Conservation (phyloP, 345 rosid species). For the Citrus cavaleriei region DNA sequence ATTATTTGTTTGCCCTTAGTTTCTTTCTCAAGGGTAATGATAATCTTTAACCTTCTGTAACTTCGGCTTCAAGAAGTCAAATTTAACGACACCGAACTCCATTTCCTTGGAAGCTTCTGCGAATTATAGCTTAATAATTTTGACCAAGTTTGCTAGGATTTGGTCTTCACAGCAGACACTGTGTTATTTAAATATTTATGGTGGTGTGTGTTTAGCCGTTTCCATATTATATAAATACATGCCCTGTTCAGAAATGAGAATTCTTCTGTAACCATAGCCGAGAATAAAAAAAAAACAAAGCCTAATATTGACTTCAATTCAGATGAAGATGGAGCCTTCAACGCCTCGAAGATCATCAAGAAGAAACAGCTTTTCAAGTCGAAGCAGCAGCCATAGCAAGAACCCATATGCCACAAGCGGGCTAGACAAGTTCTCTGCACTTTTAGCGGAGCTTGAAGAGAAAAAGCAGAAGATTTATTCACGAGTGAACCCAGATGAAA, state of each 20-base stretch:
- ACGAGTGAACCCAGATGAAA: constrained; percentile 35
- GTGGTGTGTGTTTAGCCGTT: not conserved
- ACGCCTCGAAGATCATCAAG: constrained; percentile 40
- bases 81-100: not conserved
- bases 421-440: constrained; percentile 70
- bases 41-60: not conserved
- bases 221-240: too few species aligned
- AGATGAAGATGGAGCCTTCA: constrained; percentile 15
- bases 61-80: constrained; percentile 32
- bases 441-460: constrained; percentile 55
- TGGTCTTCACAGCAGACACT: constrained; percentile 6
- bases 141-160: constrained; percentile 21
- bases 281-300: not conserved
- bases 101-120: constrained; percentile 23
- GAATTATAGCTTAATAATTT: not conserved
- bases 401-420: constrained; percentile 77
- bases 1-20: not conserved
- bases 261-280: not conserved
- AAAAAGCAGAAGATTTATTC: constrained; percentile 57
- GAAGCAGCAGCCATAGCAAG: constrained; percentile 25
- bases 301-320: not conserved
- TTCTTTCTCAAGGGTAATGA: not conserved
- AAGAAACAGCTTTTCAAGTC: constrained; percentile 14
- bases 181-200: not conserved
- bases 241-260: not conserved